Evolutionary conservation across 2,329 filamentous ascomycete species (phyloP).

Genomic region (Penicillium crustosum): DNA sequence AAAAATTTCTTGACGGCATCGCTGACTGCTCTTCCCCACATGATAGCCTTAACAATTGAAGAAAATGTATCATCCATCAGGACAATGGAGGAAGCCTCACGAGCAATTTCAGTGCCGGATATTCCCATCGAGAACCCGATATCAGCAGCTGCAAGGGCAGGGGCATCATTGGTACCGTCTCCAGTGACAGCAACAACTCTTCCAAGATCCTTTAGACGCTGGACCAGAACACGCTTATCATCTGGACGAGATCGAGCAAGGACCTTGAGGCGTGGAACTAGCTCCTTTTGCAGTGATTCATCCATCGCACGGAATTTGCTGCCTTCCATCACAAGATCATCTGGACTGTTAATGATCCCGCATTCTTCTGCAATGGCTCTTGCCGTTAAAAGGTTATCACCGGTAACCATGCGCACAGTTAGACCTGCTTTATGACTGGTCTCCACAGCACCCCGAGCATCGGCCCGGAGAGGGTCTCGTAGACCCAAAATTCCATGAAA

Average conservation of each 20-base stretch:
- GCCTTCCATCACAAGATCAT: conserved; percentile 61
- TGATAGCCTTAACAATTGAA: conserved; percentile 60
- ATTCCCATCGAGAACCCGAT: conserved; percentile 64
- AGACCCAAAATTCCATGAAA: conserved; percentile 65
- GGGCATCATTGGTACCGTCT: conserved; percentile 61
- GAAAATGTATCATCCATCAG: conserved; percentile 54
- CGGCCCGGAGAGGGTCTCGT: conserved; percentile 62
- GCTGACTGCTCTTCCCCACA: conserved; percentile 60
- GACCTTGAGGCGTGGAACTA: conserved; percentile 56
- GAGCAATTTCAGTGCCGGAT: conserved; percentile 60
- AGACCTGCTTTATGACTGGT: conserved; percentile 63
- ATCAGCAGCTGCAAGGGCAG: conserved; percentile 59
- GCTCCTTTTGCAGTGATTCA: conserved; percentile 52
- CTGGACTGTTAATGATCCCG: conserved; percentile 53
- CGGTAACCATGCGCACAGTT: conserved; percentile 65
- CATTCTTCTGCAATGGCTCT: conserved; percentile 67
- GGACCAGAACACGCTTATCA: conserved; percentile 58
- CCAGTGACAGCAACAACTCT: conserved; percentile 59
- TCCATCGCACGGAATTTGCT: conserved; percentile 58
- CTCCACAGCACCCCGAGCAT: conserved; percentile 60
- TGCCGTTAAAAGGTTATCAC: conserved; percentile 65
- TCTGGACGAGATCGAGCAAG: conserved; percentile 60
- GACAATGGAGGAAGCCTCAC: conserved; percentile 61
- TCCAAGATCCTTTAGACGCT: conserved; percentile 54
- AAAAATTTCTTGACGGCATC: conserved; percentile 61